Evolutionary conservation across 2,329 filamentous ascomycete species (phyloP).

Genomic region (Ophidiomyces ophidiicola): DNA sequence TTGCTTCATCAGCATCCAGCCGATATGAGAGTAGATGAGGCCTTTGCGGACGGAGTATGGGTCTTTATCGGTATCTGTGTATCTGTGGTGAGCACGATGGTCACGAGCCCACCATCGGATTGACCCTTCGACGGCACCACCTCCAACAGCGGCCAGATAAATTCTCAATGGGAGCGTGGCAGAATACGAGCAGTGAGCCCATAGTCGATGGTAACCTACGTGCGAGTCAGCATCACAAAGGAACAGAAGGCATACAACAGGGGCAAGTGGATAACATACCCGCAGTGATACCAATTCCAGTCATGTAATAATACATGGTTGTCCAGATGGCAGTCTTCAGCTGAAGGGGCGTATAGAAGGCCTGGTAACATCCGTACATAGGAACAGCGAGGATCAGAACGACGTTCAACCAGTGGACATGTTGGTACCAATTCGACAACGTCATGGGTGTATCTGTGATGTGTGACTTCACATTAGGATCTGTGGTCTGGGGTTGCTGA

Average conservation of each 20-base stretch:
- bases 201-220: constrained; percentile 65
- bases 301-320: constrained; percentile 70
- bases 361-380: constrained; percentile 56
- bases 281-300: constrained; percentile 66
- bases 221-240: constrained; percentile 13
- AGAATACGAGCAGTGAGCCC: constrained; percentile 77
- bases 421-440: constrained; percentile 73
- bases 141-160: constrained; percentile 69
- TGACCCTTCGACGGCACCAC: constrained; percentile 73
- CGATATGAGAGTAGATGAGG: constrained; percentile 68
- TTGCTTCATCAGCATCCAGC: constrained; percentile 91
- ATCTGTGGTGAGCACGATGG: constrained; percentile 79
- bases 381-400: constrained; percentile 69
- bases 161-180: constrained; percentile 63
- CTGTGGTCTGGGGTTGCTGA: constrained; percentile 4
- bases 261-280: constrained; percentile 37
- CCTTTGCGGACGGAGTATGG: constrained; percentile 86
- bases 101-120: constrained; percentile 82
- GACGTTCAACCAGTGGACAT: constrained; percentile 89
- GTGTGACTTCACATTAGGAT: constrained; percentile 57
- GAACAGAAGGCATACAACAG: constrained; percentile 6
- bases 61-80: constrained; percentile 86
- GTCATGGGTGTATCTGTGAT: constrained; percentile 76
- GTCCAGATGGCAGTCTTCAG: constrained; percentile 62
- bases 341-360: constrained; percentile 66